Evolutionary conservation across 768 basidiomycete species (phyloP).

Genomic region (button mushroom (Agaricus bisporus)): DNA sequence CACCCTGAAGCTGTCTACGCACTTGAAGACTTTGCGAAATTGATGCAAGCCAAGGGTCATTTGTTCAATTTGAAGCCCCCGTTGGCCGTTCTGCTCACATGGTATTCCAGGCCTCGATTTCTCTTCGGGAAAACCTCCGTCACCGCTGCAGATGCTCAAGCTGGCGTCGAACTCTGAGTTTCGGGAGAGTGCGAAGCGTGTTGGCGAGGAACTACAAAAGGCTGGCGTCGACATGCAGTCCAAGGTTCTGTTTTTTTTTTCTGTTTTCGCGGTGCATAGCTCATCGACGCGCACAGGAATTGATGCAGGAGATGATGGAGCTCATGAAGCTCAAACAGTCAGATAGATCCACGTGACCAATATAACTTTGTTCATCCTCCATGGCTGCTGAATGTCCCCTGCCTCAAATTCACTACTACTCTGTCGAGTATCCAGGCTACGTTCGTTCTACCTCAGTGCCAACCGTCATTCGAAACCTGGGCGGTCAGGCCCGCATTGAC

Average conservation of each 20-base stretch:
- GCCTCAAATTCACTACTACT: slow-evolving; percentile 59
- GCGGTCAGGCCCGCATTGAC: slow-evolving; percentile 66
- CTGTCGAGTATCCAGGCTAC: slow-evolving; percentile 90
- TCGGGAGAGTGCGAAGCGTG: slow-evolving; percentile 35
- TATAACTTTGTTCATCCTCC: neutral
- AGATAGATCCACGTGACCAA: slow-evolving; percentile 1
- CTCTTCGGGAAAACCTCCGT: slow-evolving; percentile 35
- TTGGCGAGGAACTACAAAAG: slow-evolving; percentile 46
- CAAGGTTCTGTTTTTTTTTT: slow-evolving; percentile 33
- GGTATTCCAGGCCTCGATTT: slow-evolving; percentile 40
- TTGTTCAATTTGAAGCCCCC: too few relatives aligned
- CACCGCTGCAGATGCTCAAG: slow-evolving; percentile 47
- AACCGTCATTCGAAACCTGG: slow-evolving; percentile 57
- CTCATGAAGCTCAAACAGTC: slow-evolving; percentile 6
- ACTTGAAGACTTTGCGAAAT: slow-evolving; percentile 34
- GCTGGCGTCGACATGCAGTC: slow-evolving; percentile 55
- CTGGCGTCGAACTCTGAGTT: slow-evolving; percentile 50
- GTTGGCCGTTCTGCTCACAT: neutral
- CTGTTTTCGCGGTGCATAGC: neutral
- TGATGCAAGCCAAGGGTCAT: slow-evolving; percentile 44
- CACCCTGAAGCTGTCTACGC: slow-evolving; percentile 47
- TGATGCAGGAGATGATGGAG: slow-evolving; percentile 33
- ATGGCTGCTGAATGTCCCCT: slow-evolving; percentile 34
- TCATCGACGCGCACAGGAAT: slow-evolving; percentile 29
- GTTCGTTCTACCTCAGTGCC: slow-evolving; percentile 58